Base-by-base conservation (phyloP, 495 filamentous ascomycete species). In the Astrothelium macrocarpum region DNA sequence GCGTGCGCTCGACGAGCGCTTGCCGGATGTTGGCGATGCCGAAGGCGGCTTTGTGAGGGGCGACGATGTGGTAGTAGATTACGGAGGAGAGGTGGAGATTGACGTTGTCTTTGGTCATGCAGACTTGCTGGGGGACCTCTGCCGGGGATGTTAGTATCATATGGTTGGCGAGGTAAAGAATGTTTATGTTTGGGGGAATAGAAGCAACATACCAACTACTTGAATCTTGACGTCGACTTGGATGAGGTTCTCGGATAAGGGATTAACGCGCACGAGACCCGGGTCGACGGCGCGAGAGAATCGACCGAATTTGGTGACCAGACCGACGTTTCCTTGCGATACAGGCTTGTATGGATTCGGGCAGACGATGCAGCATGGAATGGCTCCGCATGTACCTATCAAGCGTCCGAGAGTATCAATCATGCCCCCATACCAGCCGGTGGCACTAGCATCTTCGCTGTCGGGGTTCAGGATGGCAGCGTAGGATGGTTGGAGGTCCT, bases 71-170 rank as follows among this genome's bases (percentile, higher is more conserved):
- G 80, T 99, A 99, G 82, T 99, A 99, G 80, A 99, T 99, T 67
- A 99, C 94, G 31, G 88, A 93, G 36, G 91, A 97, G 64, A 98
- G 82, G 70, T 93, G 85, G 53, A 98, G 82, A 28, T 87, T 95
- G 64, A 97, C 94, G 69, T 97, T 97, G 79, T 99, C 94, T 77
- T 96, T 97, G 75, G 95, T 99, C 92, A 99, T 99, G 82, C 93
- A 97, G 70, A 92, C 84, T 78, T 99, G 94, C 73, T 90, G 84
- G 7, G 94, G 94, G 5, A 98, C 94, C 81, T 99, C 90, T 82
- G 75, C 59, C 42, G 31, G 31, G 29, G 25, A 28, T 26, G 16
- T 68, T 59, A 65, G 59, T 39, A 46, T 43, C 28, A 14, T 10
- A 14, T 10, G 25, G 61, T 28, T 36, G 53, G 29, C 18, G 14